Percentiles rank a stretch among this genome's conserved stretches.
These are phyloP conservation scores for Suhomyces wounanorum DNA, from an alignment of 1,139 yeast species.

Conservation along the genomic window DNA sequence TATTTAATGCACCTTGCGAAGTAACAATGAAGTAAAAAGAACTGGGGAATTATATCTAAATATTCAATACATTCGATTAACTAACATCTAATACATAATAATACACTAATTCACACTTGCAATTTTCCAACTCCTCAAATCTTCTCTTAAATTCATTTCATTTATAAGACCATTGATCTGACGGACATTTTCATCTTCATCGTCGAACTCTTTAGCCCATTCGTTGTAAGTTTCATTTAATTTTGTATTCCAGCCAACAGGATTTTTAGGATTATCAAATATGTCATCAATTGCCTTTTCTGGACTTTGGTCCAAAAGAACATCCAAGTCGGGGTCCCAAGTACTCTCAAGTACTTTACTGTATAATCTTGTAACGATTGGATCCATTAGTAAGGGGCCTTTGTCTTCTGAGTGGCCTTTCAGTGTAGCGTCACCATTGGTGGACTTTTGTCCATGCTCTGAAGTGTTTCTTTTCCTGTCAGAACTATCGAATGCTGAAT, in stretches of 20 bases:
- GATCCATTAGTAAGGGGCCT: conserved; percentile 41
- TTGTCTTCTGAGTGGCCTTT: conserved; percentile 1
- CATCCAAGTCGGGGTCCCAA: conserved; percentile 72
- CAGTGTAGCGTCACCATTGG: not conserved
- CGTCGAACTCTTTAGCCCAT: conserved; percentile 20
- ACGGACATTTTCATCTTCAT: conserved; percentile 44
- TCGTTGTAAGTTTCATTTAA: conserved; percentile 20
- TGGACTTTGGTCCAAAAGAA: conserved; percentile 66
- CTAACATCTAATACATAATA: not conserved
- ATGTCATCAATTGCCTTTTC: conserved; percentile 75
- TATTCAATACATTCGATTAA: too few relatives aligned
- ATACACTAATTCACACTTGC: conserved; percentile 2
- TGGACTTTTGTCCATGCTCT: not conserved
- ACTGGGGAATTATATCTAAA: too few relatives aligned
- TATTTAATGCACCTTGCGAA: not conserved
- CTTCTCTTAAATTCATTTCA: conserved; percentile 43
- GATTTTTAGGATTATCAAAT: conserved; percentile 61
- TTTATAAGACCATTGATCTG: conserved; percentile 49
- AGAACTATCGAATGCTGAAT: conserved; percentile 8
- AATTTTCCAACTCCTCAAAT: conserved; percentile 47
- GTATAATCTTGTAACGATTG: conserved; percentile 54
- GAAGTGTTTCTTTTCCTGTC: not conserved
- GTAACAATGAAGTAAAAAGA: too few relatives aligned
- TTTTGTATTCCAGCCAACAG: conserved; percentile 55
- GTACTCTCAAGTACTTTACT: conserved; percentile 67